Evolutionary conservation across 2,329 filamentous ascomycete species (phyloP).

Genomic region (Diaporthe aspalathi): DNA sequence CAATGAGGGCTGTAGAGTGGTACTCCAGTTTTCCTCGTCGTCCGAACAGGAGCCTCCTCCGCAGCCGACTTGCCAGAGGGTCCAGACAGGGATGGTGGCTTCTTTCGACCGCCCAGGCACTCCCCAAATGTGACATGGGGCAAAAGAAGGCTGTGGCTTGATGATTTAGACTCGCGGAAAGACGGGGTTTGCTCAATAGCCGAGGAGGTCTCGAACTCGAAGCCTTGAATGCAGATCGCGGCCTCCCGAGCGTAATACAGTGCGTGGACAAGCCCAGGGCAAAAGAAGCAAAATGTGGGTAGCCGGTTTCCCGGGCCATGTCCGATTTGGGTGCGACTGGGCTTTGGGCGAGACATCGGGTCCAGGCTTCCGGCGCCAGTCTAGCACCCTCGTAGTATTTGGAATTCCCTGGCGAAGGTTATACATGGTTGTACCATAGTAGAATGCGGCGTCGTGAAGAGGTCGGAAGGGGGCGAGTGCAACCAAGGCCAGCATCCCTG

Average conservation of each 20-base stretch:
- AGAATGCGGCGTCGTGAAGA: background rate
- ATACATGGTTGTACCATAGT: background rate
- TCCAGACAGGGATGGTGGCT: conserved; percentile 3
- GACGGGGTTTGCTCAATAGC: conserved; percentile 13
- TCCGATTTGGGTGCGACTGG: conserved; percentile 10
- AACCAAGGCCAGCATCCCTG: background rate
- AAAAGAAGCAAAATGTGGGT: conserved; percentile 14
- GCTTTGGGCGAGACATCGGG: background rate
- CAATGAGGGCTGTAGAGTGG: conserved; percentile 11
- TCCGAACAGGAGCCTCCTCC: background rate
- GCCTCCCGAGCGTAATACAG: background rate
- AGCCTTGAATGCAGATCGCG: background rate
- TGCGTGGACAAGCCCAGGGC: background rate
- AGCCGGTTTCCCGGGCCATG: background rate
- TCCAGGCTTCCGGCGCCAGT: background rate
- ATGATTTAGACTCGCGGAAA: background rate
- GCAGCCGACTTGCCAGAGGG: background rate
- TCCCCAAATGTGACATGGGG: background rate
- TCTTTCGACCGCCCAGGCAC: background rate
- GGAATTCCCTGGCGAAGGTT: conserved; percentile 1
- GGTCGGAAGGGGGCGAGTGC: background rate
- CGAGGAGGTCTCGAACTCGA: conserved; percentile 1
- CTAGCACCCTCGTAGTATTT: conserved; percentile 9
- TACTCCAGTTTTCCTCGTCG: background rate
- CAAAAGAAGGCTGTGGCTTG: conserved; percentile 4